Conservation (phyloP, 331 rosid species). For the Stylosanthes scabra region DNA sequence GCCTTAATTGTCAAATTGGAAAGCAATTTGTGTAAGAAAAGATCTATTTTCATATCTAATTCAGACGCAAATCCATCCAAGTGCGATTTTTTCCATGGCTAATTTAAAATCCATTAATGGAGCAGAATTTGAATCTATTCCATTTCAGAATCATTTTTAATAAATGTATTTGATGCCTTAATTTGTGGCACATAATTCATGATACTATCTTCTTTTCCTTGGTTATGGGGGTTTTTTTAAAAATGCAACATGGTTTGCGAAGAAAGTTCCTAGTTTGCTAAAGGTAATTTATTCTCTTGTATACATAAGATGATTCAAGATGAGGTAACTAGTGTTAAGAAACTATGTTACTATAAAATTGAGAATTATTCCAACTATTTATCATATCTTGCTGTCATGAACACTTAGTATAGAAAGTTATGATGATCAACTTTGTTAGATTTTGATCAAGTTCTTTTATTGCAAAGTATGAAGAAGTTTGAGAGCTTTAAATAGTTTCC, state of each 20-base stretch:
- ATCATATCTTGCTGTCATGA: background rate
- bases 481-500: background rate
- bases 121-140: conserved; percentile 40
- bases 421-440: conserved; percentile 9
- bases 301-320: conserved; percentile 20
- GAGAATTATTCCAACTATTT: background rate
- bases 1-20: conserved; percentile 23
- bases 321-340: conserved; percentile 4
- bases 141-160: conserved; percentile 40
- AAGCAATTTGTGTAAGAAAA: conserved; percentile 41
- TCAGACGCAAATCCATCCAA: conserved; percentile 40
- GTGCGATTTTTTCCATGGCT: conserved; percentile 32
- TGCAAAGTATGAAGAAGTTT: background rate
- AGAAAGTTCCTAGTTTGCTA: conserved; percentile 13
- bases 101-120: conserved; percentile 32
- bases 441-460: conserved; percentile 5
- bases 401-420: background rate
- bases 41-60: conserved; percentile 27
- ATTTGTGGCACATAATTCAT: conserved; percentile 39
- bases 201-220: conserved; percentile 10
- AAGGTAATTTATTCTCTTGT: conserved; percentile 13
- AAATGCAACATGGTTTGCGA: conserved; percentile 22
- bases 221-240: background rate
- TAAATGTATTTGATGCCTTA: conserved; percentile 41
- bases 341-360: background rate